Evolutionary conservation across 495 filamentous ascomycete species (phyloP).

Genomic region (Talaromyces liani): DNA sequence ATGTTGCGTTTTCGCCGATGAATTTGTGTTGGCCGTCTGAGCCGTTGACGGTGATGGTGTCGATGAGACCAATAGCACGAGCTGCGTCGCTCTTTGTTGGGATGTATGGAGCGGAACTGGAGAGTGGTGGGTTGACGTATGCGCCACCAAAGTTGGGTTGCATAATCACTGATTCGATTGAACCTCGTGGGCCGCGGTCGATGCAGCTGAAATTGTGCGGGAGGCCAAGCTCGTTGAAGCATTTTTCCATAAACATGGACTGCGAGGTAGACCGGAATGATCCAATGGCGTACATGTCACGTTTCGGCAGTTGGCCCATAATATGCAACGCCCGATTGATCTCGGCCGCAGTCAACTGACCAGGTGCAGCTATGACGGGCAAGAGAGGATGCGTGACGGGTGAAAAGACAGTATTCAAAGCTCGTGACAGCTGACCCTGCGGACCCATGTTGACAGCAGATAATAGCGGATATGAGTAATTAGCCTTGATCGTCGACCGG

Average conservation of each 20-base stretch:
- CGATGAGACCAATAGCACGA: constrained; percentile 66
- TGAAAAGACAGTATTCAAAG: constrained; percentile 75
- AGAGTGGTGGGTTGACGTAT: constrained; percentile 63
- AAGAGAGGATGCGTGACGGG: constrained; percentile 79
- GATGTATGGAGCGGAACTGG: constrained; percentile 43
- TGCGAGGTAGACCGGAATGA: constrained; percentile 64
- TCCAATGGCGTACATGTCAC: constrained; percentile 71
- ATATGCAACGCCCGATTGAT: constrained; percentile 71
- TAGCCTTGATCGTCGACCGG: constrained; percentile 61
- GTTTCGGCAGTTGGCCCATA: constrained; percentile 73
- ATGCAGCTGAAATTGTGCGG: constrained; percentile 72
- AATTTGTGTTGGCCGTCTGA: constrained; percentile 38
- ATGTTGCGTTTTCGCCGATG: constrained; percentile 70
- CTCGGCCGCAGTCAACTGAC: constrained; percentile 74
- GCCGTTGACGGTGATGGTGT: constrained; percentile 62
- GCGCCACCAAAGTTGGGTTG: constrained; percentile 72
- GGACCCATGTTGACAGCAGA: constrained; percentile 84
- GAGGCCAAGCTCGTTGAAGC: constrained; percentile 79
- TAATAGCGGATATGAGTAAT: constrained; percentile 60
- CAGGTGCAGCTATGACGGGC: constrained; percentile 77
- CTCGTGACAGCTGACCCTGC: constrained; percentile 70
- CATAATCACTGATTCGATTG: constrained; percentile 57
- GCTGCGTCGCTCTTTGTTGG: constrained; percentile 64
- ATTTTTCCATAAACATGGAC: constrained; percentile 80
- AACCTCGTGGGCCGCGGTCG: constrained; percentile 57